Percentiles rank a stretch among this genome's conserved stretches.
phyloP scores from a whole-genome alignment of 345 rosid genomes.

The Sonneratia caseolaris region DNA sequence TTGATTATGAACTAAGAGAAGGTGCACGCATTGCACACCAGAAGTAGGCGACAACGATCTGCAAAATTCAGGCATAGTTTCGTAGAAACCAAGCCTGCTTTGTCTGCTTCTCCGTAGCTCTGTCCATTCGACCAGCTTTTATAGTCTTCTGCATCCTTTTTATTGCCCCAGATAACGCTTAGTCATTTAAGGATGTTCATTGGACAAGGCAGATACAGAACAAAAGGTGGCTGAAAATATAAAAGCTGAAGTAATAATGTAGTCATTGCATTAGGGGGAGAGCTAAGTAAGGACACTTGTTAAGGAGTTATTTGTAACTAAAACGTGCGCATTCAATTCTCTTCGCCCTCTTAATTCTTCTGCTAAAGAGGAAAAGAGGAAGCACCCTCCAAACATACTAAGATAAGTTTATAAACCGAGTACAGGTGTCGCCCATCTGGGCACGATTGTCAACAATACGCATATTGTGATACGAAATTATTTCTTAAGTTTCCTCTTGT shows the following conservation, averaged over 20 bases:
- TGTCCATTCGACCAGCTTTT: not conserved
- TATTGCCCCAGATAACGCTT: not conserved
- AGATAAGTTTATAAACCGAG: no score
- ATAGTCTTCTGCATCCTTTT: not conserved
- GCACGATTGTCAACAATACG: no score
- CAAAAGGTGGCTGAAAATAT: not conserved
- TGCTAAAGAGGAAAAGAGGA: no score
- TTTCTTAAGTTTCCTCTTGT: no score
- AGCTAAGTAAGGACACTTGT: no score
- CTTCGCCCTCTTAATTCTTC: no score
- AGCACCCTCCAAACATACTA: no score
- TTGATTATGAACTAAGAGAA: not conserved
- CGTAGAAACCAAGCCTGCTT: not conserved
- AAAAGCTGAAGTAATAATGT: not conserved
- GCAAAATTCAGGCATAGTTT: not conserved
- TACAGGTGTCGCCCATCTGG: no score
- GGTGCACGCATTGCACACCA: not conserved
- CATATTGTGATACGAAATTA: no score
- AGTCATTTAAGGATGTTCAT: not conserved
- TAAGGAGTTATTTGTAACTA: no score
- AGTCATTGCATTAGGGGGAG: no score
- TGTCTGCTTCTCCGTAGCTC: not conserved
- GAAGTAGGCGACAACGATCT: not conserved
- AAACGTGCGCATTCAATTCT: no score
- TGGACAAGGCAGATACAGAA: not conserved